Base-by-base conservation (phyloP, 2,329 filamentous ascomycete species). In the Clonostachys chloroleuca region DNA sequence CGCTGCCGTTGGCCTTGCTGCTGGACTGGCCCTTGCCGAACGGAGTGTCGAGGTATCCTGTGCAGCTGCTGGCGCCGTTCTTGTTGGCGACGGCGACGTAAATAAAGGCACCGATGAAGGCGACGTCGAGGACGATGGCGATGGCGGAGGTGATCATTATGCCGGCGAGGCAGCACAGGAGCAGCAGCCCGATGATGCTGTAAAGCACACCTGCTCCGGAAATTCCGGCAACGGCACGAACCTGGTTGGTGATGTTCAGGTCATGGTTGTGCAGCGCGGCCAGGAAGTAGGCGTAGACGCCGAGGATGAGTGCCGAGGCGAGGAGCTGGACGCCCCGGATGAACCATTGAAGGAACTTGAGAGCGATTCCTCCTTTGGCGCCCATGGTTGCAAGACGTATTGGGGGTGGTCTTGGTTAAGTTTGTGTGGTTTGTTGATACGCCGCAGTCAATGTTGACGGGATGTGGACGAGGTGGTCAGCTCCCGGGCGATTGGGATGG, bases 241-340 rank as follows among this genome's bases (percentile, higher is more conserved):
- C 70, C 70, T 80, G 85, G 55, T 67, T 80, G 16, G 78, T 73
- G 54, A 92, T 91, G 49, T 59, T 48, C 13, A 84, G 65, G 55
- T 83, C 58, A 67, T 89, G 81, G 58, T 85, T 80, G 51, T 78
- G 64, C 13, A 92, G 79, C 9, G 86, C 78, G 9, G 86, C 82
- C 44, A 96, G 81, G 75, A 91, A 95, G 75, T 95, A 96, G 44
- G 84, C 85, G 75, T 86, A 92, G 59, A 94, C 80, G 55, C 80
- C 86, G 51, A 96, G 79, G 51, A 92, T 79, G 54, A 95, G 76
- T 49, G 77, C 82, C 9, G 86, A 76, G 64, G 83, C 88, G 61
- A 80, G 75, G 66, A 95, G 86, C 59, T 89, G 81, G 48, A 96
- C 68, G 54, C 78, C 69, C 55, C 92, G 88, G 59, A 95, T 72